Evolutionary conservation across 345 rosid species (phyloP).

Genomic region (Nasturtium officinale): DNA sequence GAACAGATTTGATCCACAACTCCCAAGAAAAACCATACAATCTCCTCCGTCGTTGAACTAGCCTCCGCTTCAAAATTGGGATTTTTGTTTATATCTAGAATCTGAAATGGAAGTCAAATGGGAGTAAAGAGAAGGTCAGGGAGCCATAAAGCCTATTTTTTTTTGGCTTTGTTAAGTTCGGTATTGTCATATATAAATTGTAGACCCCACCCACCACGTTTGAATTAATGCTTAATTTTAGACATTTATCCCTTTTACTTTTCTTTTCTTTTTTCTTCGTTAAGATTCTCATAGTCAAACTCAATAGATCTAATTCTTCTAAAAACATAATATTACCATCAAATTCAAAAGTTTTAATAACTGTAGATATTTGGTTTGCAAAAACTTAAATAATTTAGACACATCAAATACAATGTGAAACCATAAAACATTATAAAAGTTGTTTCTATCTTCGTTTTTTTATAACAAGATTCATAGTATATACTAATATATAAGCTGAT

Average conservation of each 20-base stretch:
- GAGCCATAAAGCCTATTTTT: constrained; percentile 12
- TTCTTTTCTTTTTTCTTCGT: too few relatives aligned
- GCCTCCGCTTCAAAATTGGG: constrained; percentile 26
- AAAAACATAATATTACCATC: too few relatives aligned
- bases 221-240: neutral
- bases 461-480: neutral
- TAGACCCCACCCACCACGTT: constrained; percentile 5
- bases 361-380: neutral
- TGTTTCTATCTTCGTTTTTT: neutral
- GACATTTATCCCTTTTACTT: neutral
- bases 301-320: too few relatives aligned
- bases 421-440: too few relatives aligned
- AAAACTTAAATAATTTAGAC: neutral
- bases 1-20: neutral
- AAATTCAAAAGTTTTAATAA: too few relatives aligned
- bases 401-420: neutral
- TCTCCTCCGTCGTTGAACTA: constrained; percentile 14
- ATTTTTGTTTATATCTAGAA: neutral
- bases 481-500: neutral
- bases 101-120: constrained; percentile 32
- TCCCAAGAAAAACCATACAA: constrained; percentile 34
- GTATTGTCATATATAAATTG: too few relatives aligned
- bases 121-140: constrained; percentile 1
- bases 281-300: too few relatives aligned
- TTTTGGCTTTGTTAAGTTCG: constrained; percentile 6